Conservation (phyloP, 345 rosid genomes). For the Theobroma cacao region DNA sequence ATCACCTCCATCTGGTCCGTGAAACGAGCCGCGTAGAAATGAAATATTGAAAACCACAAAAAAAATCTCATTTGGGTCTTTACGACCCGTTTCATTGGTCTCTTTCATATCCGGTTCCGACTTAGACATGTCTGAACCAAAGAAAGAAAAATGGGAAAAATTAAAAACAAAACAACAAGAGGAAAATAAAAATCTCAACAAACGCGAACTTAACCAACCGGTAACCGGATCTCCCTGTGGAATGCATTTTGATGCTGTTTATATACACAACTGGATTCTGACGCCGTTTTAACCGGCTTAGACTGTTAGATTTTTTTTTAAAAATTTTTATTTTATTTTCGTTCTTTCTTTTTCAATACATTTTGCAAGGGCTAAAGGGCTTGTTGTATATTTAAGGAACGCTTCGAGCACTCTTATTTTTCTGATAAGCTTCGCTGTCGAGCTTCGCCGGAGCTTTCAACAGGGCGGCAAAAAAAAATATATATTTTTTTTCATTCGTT, state of each 20-base stretch:
- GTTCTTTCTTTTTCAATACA: background rate
- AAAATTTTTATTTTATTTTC: background rate
- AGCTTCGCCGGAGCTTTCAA: slow-evolving; percentile 20
- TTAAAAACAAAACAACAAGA: background rate
- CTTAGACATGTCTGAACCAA: too few species aligned
- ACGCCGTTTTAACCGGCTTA: background rate
- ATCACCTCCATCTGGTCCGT: slow-evolving; percentile 19
- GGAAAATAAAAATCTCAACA: background rate
- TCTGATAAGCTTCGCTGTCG: slow-evolving; percentile 11
- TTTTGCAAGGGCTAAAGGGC: background rate
- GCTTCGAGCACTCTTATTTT: background rate
- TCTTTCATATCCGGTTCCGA: too few species aligned
- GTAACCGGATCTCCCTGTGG: slow-evolving; percentile 24
- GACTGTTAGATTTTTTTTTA: background rate
- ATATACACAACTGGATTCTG: background rate
- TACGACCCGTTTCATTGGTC: too few species aligned
- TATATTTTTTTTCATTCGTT: background rate
- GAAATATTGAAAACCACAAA: background rate
- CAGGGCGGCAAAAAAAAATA: slow-evolving; percentile 10
- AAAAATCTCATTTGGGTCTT: background rate
- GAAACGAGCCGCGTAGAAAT: slow-evolving; percentile 25
- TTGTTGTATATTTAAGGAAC: background rate
- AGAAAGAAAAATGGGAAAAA: background rate
- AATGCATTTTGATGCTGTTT: background rate
- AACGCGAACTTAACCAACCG: background rate